phyloP scores from a whole-genome alignment of 768 basidiomycete species.

The Suillus hirtellus region DNA sequence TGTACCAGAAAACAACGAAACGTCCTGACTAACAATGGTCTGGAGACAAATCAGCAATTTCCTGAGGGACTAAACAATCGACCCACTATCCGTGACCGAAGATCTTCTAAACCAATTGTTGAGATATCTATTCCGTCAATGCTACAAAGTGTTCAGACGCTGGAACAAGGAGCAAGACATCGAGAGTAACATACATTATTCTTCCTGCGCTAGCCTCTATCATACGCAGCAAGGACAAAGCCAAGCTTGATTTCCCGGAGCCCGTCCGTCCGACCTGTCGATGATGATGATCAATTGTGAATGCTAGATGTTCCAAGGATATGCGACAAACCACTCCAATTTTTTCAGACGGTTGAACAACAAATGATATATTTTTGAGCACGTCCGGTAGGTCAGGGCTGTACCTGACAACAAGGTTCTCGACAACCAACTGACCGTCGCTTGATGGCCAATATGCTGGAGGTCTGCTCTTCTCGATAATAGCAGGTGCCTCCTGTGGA shows the following conservation, averaged over 20 bases:
- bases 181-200: constrained; percentile 48
- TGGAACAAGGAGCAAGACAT: not conserved
- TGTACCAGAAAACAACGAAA: constrained; percentile 72
- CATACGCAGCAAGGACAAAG: constrained; percentile 34
- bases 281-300: constrained; percentile 9
- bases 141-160: constrained; percentile 28
- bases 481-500: constrained; percentile 65
- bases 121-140: constrained; percentile 72
- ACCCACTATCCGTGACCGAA: constrained; percentile 60
- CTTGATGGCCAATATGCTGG: constrained; percentile 74
- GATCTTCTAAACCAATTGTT: constrained; percentile 65
- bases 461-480: constrained; percentile 55
- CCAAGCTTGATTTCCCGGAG: constrained; percentile 49
- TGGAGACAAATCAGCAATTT: constrained; percentile 2
- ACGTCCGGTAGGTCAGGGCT: constrained; percentile 62
- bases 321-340: constrained; percentile 57
- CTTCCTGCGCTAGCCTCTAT: constrained; percentile 57
- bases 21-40: constrained; percentile 61
- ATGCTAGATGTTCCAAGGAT: not conserved
- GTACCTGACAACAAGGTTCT: constrained; percentile 63
- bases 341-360: constrained; percentile 61
- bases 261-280: constrained; percentile 66
- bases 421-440: constrained; percentile 55
- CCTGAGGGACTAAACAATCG: not conserved
- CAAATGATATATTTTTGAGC: constrained; percentile 58